Evolutionary conservation across 2,329 filamentous ascomycete species (phyloP).

Genomic region (Chaetomiaceae sp.): DNA sequence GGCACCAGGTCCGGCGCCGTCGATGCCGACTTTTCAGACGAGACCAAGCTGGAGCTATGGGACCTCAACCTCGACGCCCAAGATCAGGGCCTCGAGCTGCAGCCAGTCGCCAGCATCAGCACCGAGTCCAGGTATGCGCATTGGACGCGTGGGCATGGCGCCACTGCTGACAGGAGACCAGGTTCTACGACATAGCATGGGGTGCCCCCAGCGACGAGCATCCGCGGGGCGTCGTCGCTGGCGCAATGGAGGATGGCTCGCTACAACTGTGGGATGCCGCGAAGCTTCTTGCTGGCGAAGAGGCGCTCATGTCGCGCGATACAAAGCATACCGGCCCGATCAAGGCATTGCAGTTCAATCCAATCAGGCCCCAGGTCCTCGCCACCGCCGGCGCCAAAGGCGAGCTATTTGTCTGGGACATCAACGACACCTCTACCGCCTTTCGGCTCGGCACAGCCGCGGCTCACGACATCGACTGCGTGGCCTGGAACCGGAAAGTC

Average conservation of each 20-base stretch:
- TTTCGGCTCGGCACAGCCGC: conserved; percentile 85
- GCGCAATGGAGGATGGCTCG: conserved; percentile 89
- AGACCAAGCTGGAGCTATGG: conserved; percentile 95
- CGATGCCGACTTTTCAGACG: conserved; percentile 94
- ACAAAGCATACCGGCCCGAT: conserved; percentile 89
- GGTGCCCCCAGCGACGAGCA: conserved; percentile 73
- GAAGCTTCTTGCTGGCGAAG: conserved; percentile 53
- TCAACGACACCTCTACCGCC: conserved; percentile 83
- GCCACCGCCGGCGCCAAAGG: conserved; percentile 92
- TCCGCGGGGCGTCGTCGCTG: conserved; percentile 85
- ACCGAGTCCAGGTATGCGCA: conserved; percentile 74
- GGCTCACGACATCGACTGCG: conserved; percentile 90
- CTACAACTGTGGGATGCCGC: conserved; percentile 91
- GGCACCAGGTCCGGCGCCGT: conserved; percentile 94
- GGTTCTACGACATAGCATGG: conserved; percentile 98
- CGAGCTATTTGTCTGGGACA: conserved; percentile 92
- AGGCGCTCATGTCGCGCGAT: conserved; percentile 76
- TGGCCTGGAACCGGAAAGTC: conserved; percentile 98
- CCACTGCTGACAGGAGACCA: conserved; percentile 36
- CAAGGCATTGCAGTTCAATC: conserved; percentile 96
- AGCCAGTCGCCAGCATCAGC: conserved; percentile 76
- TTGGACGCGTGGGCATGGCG: background rate
- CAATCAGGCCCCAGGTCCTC: conserved; percentile 81
- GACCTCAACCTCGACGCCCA: conserved; percentile 78
- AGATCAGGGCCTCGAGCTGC: conserved; percentile 74